Percentiles rank a stretch among this genome's conserved stretches.
These are phyloP conservation scores for Narthecium ossifragum DNA, from an alignment of 106 monocot species.

Conservation along the genomic window DNA sequence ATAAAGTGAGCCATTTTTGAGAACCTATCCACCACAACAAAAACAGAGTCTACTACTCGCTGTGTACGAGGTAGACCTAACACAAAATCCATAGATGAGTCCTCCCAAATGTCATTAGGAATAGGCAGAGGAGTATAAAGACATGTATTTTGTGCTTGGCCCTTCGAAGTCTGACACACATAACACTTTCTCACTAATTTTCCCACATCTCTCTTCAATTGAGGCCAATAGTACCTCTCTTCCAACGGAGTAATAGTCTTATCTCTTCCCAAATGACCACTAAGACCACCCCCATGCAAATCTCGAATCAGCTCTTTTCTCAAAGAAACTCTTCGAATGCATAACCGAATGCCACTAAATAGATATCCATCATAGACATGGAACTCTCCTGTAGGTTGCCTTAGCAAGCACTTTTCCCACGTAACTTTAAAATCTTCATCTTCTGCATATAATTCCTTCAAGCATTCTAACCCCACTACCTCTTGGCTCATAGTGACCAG, in stretches of 20 bases:
- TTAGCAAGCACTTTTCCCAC: not conserved
- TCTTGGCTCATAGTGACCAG: not conserved
- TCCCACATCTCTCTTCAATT: not conserved
- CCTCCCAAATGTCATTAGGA: constrained; percentile 1
- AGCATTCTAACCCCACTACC: constrained; percentile 1
- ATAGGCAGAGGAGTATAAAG: not conserved
- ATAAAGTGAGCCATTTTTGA: constrained; percentile 1
- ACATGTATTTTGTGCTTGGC: constrained; percentile 4
- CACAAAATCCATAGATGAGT: constrained; percentile 5
- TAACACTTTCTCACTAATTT: not conserved
- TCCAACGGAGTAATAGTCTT: not conserved
- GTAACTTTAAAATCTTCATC: constrained; percentile 11
- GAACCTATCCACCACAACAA: constrained; percentile 1
- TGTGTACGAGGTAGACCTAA: constrained; percentile 1
- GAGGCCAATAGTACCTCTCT: not conserved
- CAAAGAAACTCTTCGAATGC: not conserved
- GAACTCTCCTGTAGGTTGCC: not conserved
- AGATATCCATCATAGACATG: not conserved
- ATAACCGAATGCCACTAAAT: not conserved
- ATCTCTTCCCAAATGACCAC: constrained; percentile 1
- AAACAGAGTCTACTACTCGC: not conserved
- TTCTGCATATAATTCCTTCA: constrained; percentile 8
- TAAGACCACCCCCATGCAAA: not conserved
- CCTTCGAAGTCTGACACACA: not conserved
- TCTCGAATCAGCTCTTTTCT: not conserved